phyloP scores from a whole-genome alignment of 345 rosid genomes.

The Populus tremula region DNA sequence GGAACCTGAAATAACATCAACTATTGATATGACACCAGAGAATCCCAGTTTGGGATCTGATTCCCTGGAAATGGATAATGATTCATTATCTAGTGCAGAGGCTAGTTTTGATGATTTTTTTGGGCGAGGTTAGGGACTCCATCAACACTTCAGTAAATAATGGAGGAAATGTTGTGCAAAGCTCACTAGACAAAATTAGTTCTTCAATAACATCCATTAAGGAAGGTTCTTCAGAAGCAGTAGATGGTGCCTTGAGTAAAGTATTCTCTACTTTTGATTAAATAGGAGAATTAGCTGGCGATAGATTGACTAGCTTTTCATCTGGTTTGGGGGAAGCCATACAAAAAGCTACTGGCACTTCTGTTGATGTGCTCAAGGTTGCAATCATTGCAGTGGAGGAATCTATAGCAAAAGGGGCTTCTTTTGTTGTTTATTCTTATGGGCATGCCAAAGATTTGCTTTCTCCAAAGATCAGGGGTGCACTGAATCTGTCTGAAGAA shows the following conservation, averaged over 20 bases:
- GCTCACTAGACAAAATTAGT: conserved; percentile 49
- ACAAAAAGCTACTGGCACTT: conserved; percentile 47
- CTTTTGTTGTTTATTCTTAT: conserved; percentile 59
- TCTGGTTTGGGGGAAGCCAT: conserved; percentile 54
- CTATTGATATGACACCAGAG: conserved; percentile 21
- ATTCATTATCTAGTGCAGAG: conserved; percentile 25
- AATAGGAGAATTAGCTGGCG: conserved; percentile 48
- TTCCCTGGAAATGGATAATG: conserved; percentile 33
- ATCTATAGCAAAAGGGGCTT: conserved; percentile 56
- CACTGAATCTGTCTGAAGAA: conserved; percentile 65
- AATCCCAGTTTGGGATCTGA: conserved; percentile 37
- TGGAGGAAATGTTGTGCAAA: conserved; percentile 52
- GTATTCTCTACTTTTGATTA: conserved; percentile 53
- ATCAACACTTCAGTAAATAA: too few species aligned
- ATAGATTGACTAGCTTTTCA: conserved; percentile 47
- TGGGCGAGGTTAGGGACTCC: too few species aligned
- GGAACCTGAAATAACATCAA: conserved; percentile 41
- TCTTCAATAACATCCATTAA: too few species aligned
- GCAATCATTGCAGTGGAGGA: conserved; percentile 60
- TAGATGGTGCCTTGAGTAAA: conserved; percentile 47
- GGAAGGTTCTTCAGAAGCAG: conserved; percentile 33
- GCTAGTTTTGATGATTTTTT: too few species aligned
- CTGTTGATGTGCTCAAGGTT: conserved; percentile 62
- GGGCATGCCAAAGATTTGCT: conserved; percentile 65
- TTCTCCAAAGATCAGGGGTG: conserved; percentile 61